phyloP scores from a whole-genome alignment of 2,329 filamentous ascomycete species.

The Talaromyces pinophilus region DNA sequence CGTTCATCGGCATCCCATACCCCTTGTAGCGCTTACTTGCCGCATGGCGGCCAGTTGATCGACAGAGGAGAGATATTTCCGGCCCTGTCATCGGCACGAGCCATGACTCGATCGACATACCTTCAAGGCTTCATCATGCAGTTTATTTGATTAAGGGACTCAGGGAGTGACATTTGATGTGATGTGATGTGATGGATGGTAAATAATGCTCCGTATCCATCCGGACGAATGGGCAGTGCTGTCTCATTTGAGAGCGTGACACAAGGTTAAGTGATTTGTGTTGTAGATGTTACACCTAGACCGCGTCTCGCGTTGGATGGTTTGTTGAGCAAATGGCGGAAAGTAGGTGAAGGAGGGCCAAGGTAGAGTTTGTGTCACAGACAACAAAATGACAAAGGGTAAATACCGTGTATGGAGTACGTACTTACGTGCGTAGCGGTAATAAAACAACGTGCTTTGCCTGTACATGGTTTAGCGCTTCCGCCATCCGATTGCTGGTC shows the following conservation, averaged over 20 bases:
- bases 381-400: background rate
- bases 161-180: background rate
- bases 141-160: background rate
- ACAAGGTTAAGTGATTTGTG: background rate
- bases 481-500: conserved; percentile 5
- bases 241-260: background rate
- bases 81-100: background rate
- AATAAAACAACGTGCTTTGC: conserved; percentile 2
- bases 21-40: background rate
- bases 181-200: background rate
- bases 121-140: background rate
- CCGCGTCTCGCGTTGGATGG: background rate
- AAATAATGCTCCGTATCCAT: background rate
- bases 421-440: background rate
- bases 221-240: background rate
- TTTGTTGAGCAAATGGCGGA: background rate
- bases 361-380: background rate
- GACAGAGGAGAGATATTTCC: conserved; percentile 1
- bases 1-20: background rate
- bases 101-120: conserved; percentile 1
- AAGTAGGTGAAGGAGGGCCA: background rate
- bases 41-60: background rate
- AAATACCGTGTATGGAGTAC: background rate
- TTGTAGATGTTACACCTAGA: background rate
- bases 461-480: background rate